These are phyloP conservation scores for Blastobotrys persicus DNA, from an alignment of 1,139 yeast genomes.

Conservation along the genomic window DNA sequence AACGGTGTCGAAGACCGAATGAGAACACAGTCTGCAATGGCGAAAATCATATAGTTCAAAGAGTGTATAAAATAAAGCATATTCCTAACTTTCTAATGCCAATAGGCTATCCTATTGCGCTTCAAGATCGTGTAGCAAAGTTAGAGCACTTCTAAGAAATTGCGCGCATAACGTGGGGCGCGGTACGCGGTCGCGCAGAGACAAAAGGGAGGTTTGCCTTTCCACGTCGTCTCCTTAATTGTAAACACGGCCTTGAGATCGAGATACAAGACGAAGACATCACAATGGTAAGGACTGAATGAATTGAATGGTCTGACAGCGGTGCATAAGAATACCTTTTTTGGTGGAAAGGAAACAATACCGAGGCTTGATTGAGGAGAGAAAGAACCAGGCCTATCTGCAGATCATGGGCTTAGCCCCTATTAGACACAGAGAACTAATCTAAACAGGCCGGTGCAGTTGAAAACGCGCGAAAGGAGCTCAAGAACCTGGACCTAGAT, in stretches of 20 bases:
- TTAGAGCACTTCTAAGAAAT: no score
- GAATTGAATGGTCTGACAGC: neutral
- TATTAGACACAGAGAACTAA: neutral
- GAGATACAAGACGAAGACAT: neutral
- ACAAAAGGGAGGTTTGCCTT: neutral
- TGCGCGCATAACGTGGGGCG: no score
- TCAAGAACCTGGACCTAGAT: constrained; percentile 79
- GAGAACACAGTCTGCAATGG: no score
- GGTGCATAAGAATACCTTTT: neutral
- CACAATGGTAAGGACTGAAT: neutral
- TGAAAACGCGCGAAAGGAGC: constrained; percentile 94
- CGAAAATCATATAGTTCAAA: no score
- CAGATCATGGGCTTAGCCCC: no score
- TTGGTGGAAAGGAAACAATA: neutral
- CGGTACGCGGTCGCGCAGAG: neutral
- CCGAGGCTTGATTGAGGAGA: neutral
- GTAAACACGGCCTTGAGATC: neutral
- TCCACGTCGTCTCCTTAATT: neutral
- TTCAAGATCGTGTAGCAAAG: no score
- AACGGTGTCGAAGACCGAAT: no score
- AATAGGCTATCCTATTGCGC: no score
- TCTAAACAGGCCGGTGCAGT: constrained; percentile 78
- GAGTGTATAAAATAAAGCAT: no score
- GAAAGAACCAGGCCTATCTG: no score
- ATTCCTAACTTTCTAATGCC: no score